Percentiles rank a stretch among this genome's conserved stretches.
Evolutionary conservation across 2,329 filamentous ascomycete species (phyloP).

Genomic region (Trichoderma sp.): DNA sequence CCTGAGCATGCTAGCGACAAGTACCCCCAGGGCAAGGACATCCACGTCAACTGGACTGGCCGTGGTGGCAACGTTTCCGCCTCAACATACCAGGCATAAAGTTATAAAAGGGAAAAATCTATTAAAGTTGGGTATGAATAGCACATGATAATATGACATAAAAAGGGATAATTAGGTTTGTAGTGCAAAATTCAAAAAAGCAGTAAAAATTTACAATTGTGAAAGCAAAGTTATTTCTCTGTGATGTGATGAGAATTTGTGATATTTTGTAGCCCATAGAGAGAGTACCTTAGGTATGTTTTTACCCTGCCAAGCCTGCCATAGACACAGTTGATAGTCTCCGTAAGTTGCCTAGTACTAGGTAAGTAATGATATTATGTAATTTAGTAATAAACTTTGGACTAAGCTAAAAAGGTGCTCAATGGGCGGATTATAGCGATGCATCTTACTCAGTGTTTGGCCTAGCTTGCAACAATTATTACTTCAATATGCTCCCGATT

Average conservation of each 20-base stretch:
- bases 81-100: constrained; percentile 95
- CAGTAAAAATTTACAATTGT: not conserved
- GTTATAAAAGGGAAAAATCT: not conserved
- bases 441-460: not conserved
- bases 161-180: constrained; percentile 16
- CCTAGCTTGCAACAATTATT: not conserved
- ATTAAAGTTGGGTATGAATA: constrained; percentile 19
- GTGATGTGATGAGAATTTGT: not conserved
- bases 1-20: constrained; percentile 73
- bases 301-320: too few species aligned
- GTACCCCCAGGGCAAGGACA: constrained; percentile 83
- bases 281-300: too few species aligned
- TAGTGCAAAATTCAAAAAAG: constrained; percentile 13
- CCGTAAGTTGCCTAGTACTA: not conserved
- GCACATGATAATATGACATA: constrained; percentile 15
- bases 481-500: not conserved
- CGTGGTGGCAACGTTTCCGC: constrained; percentile 96
- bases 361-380: not conserved
- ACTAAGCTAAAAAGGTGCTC: not conserved
- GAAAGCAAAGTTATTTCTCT: not conserved
- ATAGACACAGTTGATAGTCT: not conserved
- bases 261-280: too few species aligned
- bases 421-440: not conserved
- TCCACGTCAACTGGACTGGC: constrained; percentile 99
- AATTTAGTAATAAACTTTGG: not conserved